A percentile compares a stretch with the other conserved stretches of the same genome.
phyloP scores from a whole-genome alignment of 257 asterid genomes.

The Nicotiana attenuata region DNA sequence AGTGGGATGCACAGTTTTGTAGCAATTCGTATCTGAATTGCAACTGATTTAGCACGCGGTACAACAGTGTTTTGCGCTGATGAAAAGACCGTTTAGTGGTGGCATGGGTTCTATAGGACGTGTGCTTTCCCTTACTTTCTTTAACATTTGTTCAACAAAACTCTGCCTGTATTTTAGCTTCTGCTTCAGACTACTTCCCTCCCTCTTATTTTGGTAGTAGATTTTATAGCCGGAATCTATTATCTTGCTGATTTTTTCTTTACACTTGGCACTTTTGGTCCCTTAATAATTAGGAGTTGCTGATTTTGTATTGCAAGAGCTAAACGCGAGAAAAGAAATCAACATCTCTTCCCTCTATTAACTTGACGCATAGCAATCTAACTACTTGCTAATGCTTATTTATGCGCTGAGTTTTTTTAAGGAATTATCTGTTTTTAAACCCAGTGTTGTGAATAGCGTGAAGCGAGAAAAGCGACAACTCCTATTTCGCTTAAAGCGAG shows the following conservation, averaged over 20 bases:
- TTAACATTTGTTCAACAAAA: neutral
- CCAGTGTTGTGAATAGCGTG: too few relatives aligned
- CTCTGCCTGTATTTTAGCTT: neutral
- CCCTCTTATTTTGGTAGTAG: neutral
- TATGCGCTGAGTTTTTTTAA: neutral
- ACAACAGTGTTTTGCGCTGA: neutral
- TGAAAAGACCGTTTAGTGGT: too few relatives aligned
- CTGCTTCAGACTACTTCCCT: neutral
- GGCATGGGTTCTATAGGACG: neutral
- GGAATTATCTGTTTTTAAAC: too few relatives aligned
- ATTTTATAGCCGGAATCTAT: neutral
- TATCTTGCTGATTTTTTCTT: neutral
- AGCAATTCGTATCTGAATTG: neutral
- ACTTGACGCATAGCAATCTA: neutral
- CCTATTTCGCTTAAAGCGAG: too few relatives aligned
- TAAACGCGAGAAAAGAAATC: neutral
- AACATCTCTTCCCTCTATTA: neutral
- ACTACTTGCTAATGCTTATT: neutral
- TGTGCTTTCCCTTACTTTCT: too few relatives aligned
- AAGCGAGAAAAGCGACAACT: too few relatives aligned
- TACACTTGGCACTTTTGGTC: neutral
- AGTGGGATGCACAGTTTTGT: neutral
- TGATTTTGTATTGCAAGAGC: too few relatives aligned
- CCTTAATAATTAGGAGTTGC: too few relatives aligned
- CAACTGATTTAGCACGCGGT: neutral